Percentiles rank a stretch among this genome's conserved stretches.
Evolutionary conservation across 2,329 filamentous ascomycete species (phyloP).

Genomic region (Fusarium citri): DNA sequence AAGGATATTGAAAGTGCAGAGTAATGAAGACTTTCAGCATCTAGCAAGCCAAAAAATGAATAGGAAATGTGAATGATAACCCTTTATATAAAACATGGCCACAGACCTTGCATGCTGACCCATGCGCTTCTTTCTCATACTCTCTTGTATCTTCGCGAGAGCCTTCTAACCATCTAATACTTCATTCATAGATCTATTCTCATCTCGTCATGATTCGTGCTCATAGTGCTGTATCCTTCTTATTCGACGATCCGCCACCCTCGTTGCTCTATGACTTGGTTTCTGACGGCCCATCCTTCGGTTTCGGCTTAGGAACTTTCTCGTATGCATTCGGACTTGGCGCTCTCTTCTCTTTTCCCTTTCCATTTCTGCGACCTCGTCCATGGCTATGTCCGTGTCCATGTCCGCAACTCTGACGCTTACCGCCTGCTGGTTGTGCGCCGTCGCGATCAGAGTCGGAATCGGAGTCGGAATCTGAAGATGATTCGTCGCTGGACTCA

Average conservation of each 20-base stretch:
- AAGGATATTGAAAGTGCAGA: conserved; percentile 45
- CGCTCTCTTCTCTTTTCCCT: conserved; percentile 55
- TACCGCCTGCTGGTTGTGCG: conserved; percentile 48
- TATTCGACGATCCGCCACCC: not conserved
- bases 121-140: conserved; percentile 8
- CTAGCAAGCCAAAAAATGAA: not conserved
- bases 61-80: conserved; percentile 28
- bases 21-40: not conserved
- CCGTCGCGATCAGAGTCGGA: conserved; percentile 54
- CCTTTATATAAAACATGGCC: conserved; percentile 17
- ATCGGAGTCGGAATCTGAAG: conserved; percentile 68
- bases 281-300: conserved; percentile 46
- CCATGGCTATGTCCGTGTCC: conserved; percentile 51
- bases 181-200: conserved; percentile 19
- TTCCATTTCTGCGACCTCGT: conserved; percentile 48
- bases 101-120: not conserved
- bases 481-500: conserved; percentile 81
- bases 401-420: conserved; percentile 57
- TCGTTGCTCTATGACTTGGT: conserved; percentile 38
- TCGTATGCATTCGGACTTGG: conserved; percentile 87
- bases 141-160: conserved; percentile 3
- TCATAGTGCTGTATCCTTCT: conserved; percentile 1
- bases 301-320: conserved; percentile 68
- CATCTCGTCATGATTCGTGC: conserved; percentile 23
- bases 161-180: not conserved